Evolutionary conservation across 345 rosid genomes (phyloP).

Genomic region (Zanthoxylum bungeanum): DNA sequence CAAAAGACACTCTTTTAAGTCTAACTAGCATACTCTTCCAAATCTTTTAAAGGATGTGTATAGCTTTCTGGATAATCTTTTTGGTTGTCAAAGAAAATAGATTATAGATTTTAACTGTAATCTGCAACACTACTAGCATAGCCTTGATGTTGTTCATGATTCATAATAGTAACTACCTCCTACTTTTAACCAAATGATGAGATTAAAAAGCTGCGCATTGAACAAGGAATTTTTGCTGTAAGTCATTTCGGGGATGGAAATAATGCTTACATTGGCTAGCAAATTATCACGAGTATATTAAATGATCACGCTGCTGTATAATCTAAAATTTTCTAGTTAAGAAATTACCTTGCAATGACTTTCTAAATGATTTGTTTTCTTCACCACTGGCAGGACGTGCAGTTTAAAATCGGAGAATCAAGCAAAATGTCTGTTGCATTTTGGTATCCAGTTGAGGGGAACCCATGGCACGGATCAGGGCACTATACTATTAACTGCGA

Average conservation of each 20-base stretch:
- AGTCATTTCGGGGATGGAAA: background rate
- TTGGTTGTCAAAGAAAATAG: background rate
- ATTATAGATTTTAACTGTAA: background rate
- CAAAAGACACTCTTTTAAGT: background rate
- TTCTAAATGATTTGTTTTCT: conserved; percentile 1
- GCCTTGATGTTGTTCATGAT: background rate
- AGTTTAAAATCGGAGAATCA: conserved; percentile 65
- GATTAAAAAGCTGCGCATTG: background rate
- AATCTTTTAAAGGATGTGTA: background rate
- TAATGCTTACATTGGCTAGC: background rate
- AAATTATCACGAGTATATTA: background rate
- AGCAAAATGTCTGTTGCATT: conserved; percentile 84
- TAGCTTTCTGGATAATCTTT: background rate
- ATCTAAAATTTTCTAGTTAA: conserved; percentile 2
- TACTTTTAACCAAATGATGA: background rate
- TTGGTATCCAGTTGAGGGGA: conserved; percentile 87
- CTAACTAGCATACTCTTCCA: background rate
- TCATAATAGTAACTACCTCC: background rate
- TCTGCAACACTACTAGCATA: background rate
- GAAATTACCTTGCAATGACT: conserved; percentile 24
- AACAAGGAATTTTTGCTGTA: background rate
- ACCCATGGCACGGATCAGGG: conserved; percentile 81
- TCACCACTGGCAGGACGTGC: conserved; percentile 66
- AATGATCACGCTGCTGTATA: background rate
- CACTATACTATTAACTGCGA: conserved; percentile 85